Evolutionary conservation across 176 grass and related monocot genomes (phyloP).

Genomic region (Ananas comosus): DNA sequence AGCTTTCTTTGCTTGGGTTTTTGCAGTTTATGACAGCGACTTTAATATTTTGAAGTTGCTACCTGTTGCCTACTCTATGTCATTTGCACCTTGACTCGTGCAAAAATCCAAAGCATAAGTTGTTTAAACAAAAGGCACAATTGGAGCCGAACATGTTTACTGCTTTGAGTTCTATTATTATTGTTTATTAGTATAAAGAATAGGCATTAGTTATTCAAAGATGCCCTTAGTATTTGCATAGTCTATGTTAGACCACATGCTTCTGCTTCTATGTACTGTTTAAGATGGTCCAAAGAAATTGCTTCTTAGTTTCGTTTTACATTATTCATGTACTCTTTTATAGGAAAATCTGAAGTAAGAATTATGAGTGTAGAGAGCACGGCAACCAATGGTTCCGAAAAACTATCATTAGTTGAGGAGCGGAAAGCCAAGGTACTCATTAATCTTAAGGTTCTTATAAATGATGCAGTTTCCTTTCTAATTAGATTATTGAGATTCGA

Average conservation of each 20-base stretch:
- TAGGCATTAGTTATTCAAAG: no score
- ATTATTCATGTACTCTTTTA: not conserved
- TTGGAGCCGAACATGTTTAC: not conserved
- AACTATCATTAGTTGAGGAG: constrained; percentile 37
- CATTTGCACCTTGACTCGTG: not conserved
- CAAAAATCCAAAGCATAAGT: not conserved
- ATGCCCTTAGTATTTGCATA: not conserved
- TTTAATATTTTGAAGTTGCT: not conserved
- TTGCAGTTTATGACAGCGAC: not conserved
- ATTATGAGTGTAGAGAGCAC: constrained; percentile 7
- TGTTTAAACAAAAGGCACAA: not conserved
- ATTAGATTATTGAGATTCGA: not conserved
- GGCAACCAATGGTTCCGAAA: constrained; percentile 23
- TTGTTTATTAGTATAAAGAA: no score
- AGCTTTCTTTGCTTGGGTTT: not conserved
- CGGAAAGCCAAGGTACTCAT: constrained; percentile 50
- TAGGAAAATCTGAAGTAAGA: not conserved
- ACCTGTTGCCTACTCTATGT: not conserved
- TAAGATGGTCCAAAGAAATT: not conserved
- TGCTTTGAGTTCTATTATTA: no score
- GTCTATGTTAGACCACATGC: not conserved
- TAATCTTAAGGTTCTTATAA: not conserved
- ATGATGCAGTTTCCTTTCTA: constrained; percentile 4
- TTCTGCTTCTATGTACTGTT: not conserved
- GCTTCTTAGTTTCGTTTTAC: not conserved